phyloP scores from a whole-genome alignment of 2,329 filamentous ascomycete genomes.

The Lasiodiplodia sp. region DNA sequence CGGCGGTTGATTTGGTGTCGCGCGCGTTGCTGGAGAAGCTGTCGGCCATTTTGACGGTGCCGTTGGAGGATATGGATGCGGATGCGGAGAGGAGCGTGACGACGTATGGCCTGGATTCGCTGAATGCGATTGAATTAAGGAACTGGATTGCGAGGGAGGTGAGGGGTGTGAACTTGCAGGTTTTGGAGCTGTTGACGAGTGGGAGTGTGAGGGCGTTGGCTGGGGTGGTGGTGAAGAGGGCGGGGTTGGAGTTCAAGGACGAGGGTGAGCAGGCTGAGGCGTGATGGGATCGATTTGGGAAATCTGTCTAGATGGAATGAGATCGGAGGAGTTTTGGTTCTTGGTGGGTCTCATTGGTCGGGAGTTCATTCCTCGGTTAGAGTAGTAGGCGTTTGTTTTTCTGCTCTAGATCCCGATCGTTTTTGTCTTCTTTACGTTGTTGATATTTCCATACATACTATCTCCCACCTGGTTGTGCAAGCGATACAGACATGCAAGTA shows the following conservation, averaged over 20 bases:
- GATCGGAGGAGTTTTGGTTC: not conserved
- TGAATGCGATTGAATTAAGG: constrained; percentile 38
- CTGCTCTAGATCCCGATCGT: not conserved
- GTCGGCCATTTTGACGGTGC: constrained; percentile 31
- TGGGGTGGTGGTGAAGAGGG: constrained; percentile 13
- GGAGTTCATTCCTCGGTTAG: not conserved
- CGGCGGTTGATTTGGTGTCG: constrained; percentile 5
- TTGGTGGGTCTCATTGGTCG: not conserved
- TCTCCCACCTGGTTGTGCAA: no score
- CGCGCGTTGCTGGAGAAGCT: constrained; percentile 25
- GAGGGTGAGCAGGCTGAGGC: no score
- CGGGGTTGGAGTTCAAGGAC: not conserved
- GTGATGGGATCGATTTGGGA: not conserved
- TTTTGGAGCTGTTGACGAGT: constrained; percentile 34
- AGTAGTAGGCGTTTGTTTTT: not conserved
- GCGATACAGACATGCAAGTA: no score
- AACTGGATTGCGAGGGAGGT: constrained; percentile 37
- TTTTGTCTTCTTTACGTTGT: no score
- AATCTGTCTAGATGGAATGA: not conserved
- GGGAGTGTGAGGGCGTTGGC: constrained; percentile 19
- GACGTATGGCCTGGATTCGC: constrained; percentile 37
- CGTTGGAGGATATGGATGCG: constrained; percentile 35
- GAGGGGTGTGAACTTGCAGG: constrained; percentile 33
- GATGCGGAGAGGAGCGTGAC: constrained; percentile 28
- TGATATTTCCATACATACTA: no score